Base-by-base conservation (phyloP, 1,284 basidiomycete species). In the Wolfiporia cocos region DNA sequence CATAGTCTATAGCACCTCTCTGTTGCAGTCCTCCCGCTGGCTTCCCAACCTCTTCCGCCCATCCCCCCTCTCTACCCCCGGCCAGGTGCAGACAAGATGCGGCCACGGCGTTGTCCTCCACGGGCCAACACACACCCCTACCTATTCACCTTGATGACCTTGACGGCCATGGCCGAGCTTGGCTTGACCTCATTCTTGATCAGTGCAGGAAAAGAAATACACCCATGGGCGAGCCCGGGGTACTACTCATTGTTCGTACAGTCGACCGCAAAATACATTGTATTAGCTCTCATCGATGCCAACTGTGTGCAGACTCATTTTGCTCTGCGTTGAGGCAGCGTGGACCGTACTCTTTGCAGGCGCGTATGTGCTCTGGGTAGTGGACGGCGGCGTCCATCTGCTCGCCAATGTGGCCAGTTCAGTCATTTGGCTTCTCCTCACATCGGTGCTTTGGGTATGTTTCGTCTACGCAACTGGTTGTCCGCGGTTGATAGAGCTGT, bases 371-470 rank as follows among this genome's bases (percentile, higher is more conserved):
- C 54, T 86, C 26, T 86, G 81, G 78, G 73, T 81, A 36, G 62
- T 83, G 29, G 77, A 78, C 39, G 78, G 80, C 32, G 74, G 73
- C 5, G 70, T 73, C 31, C 78, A 81, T 55, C 57, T 85, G 30
- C 68, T 88, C 28, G 85, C 84, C 11, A 79, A 76, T 54, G 68
- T 87, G 21, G 82, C 85, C 17, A 84, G 81, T 51, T 87, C 85
- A n/a, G 70, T 85, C 14, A 58, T 81, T 37, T 88, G 85, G 85
- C 63, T 87, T 19, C 58, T 77, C 19, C 54, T 80, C 30, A 84
- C 84, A 2, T 67, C 73, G 5, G 57, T 73, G 4, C 56, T 86
- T 54, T 88, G 85, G 85, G 84, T 81, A 48, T 46, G 70, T 58
- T 26, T 17, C n/a, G n/a, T n/a, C n/a, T n/a, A n/a, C n/a, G n/a